Base-by-base conservation (phyloP, 1,284 basidiomycete genomes). In the Ustilago crameri region DNA sequence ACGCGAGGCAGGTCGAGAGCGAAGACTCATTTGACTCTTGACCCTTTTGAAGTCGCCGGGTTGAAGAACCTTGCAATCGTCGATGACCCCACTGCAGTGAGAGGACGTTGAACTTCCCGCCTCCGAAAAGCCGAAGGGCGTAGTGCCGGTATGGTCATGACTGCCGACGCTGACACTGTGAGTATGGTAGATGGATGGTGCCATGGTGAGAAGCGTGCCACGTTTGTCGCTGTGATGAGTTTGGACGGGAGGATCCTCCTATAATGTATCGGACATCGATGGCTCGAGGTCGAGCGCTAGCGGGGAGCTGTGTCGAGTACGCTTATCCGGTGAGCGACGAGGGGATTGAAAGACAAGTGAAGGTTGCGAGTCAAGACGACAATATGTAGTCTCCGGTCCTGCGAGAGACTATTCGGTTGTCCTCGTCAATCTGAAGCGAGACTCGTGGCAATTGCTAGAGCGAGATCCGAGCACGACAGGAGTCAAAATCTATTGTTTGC, bases 31-130 rank as follows among this genome's bases (percentile, higher is more conserved):
- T 14, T 58, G 46, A 20, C 54, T 57, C 40, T 65, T 65, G 44
- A 44, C 32, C 32, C 68, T 45, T 22, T 34, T 51, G 54, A 71
- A 71, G 47, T 71, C 68, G 37, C 48, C 62, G 0, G 68, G 68
- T 15, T 56, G 57, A 8, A 71, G 68, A 5, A 71, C 32, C n/a
- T 26, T 47, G 54, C 53, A 54, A 30, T 65, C 62, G 35, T 58
- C 46, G 24, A 30, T 34, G n/a, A 22, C 37, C 14, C 24, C 37
- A 32, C 47, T 43, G 22, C 34, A 44, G 22, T 57, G 53, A 3
- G 61, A 61, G 12, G 52, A 51, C 4, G 67, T 35, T 10, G 49
- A 52, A 15, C 30, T 26, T 1, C 18, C 15, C 12, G 34, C n/a
- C 7, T 60, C 56, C 43, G 47, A 43, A 23, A 48, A 43, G 45